Conservation (phyloP, 148 eudicot species). For the Arctostaphylos glauca region DNA sequence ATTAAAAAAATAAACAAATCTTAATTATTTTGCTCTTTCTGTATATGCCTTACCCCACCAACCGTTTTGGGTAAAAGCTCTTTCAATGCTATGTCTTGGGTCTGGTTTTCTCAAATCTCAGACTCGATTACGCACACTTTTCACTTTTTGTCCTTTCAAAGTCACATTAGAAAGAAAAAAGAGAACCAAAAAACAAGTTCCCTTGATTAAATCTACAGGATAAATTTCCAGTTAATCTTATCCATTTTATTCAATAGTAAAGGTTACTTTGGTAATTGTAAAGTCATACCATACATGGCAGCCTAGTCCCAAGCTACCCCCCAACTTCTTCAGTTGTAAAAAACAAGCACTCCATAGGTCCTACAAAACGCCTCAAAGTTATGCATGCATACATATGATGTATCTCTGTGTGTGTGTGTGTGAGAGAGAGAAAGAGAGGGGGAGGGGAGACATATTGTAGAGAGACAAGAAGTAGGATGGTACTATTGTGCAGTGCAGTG, state of each 20-base stretch:
- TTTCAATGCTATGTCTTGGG: slow-evolving; percentile 11
- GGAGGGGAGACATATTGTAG: background rate
- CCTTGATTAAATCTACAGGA: too few relatives aligned
- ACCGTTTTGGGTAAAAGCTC: background rate
- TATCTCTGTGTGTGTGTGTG: background rate
- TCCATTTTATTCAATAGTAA: background rate
- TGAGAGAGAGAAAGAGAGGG: too few relatives aligned
- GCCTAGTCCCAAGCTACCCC: background rate
- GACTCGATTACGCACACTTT: background rate
- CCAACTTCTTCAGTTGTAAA: background rate
- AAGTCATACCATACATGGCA: background rate
- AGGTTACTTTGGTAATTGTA: background rate
- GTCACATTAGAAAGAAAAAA: background rate
- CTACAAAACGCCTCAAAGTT: background rate
- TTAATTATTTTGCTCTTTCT: background rate
- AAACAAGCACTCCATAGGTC: background rate
- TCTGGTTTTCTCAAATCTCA: slow-evolving; percentile 2
- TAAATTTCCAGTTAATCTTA: background rate
- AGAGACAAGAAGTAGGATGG: background rate
- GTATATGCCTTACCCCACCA: background rate
- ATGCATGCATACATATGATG: background rate
- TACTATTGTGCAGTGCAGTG: background rate
- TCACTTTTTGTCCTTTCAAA: background rate
- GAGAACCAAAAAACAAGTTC: background rate
- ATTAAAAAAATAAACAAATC: background rate